Base-by-base conservation (phyloP, 805 yeast genomes). In the Sungouiozyma intestinalis region DNA sequence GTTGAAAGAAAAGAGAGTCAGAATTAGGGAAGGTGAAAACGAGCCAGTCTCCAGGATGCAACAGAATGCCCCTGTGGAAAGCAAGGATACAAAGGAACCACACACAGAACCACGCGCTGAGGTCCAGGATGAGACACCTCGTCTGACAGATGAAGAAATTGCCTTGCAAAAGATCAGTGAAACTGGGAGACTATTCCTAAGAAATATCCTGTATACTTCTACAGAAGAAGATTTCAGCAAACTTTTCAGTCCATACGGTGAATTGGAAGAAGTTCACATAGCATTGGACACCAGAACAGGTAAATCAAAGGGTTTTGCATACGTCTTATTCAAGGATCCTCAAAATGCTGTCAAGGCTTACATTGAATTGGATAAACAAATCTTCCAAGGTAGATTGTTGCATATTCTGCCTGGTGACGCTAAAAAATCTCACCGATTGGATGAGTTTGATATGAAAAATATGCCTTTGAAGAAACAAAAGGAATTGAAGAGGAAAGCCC, bases 211-310 rank as follows among this genome's bases (percentile, higher is more conserved):
- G 3, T 92, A 86, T 53, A 67, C 81, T 0, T 76, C 95, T 9
- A 72, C 82, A 0, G 97, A 88, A 57, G 76, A 74, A 0, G 97
- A 92, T 41, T 81, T 88, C 58, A 63, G 66, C 27, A 65, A 70
- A 2, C 66, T 87, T 18, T 88, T 92, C 54, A 48, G 69, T 4
- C 58, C 67, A 3, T 92, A 65, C 58, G 98, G 98, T 8, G 65
- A 66, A 4, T 60, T 87, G 33, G 85, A 79, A 49, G 97, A 92
- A 64, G 95, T 86, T 1, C 98, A 92, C 62, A 69, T 92, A 52
- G 96, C 98, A 1, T 62, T 87, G 32, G 97, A 90, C 57, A 81
- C 94, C 3, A 76, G 92, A 64, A 85, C 94, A 0, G 94, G 94
- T 9, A 75, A 78, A 52, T 81, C 95, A 1, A 92, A 92, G 63